These are phyloP conservation scores for Zymoseptoria pseudotritici DNA, from an alignment of 2,329 filamentous ascomycete species.

Conservation along the genomic window DNA sequence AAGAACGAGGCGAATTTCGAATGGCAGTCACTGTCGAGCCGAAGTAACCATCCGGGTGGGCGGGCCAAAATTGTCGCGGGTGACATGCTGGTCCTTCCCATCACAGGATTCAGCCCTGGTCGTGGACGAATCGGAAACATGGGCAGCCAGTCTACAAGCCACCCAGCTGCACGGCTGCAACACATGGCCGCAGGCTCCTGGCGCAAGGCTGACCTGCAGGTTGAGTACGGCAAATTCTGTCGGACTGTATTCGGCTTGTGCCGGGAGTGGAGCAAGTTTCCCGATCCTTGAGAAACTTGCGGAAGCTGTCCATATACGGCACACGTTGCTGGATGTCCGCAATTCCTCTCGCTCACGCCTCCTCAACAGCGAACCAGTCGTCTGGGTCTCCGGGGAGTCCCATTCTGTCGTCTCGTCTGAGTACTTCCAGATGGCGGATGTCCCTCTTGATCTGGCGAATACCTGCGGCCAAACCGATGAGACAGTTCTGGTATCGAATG, in stretches of 20 bases:
- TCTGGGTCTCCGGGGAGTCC: neutral
- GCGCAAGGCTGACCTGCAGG: constrained; percentile 1
- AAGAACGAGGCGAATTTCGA: neutral
- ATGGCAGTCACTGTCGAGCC: constrained; percentile 4
- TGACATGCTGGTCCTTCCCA: constrained; percentile 4
- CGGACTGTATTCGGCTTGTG: constrained; percentile 5
- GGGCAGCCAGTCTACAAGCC: constrained; percentile 1
- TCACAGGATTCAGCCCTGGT: constrained; percentile 7
- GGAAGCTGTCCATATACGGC: neutral
- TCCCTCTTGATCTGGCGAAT: neutral
- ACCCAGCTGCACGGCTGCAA: constrained; percentile 2
- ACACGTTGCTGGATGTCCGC: neutral
- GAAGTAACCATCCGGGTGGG: neutral
- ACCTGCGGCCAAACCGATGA: neutral
- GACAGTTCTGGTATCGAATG: constrained; percentile 1
- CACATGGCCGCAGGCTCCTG: constrained; percentile 5
- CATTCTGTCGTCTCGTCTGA: neutral
- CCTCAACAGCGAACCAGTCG: neutral
- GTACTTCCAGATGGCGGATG: neutral
- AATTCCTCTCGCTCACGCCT: neutral
- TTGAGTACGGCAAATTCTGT: constrained; percentile 6
- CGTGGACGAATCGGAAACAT: constrained; percentile 5
- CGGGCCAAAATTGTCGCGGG: constrained; percentile 1
- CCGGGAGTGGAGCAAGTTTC: constrained; percentile 6
- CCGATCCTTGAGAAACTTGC: constrained; percentile 38